These are phyloP conservation scores for Hemisphaericaspora lyxosophila DNA, from an alignment of 1,139 yeast genomes.

Conservation along the genomic window DNA sequence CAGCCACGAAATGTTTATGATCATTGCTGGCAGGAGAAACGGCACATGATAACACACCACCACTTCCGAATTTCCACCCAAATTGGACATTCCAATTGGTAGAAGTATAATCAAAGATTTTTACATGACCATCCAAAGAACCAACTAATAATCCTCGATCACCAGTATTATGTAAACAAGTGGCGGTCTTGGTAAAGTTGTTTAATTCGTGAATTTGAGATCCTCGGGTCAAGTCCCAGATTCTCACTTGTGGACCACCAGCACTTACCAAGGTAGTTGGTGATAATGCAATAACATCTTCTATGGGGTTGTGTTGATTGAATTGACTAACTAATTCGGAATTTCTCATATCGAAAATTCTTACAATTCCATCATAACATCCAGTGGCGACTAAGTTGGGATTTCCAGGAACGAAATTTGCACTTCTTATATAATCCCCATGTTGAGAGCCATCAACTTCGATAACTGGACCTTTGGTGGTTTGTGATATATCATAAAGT, in stretches of 20 bases:
- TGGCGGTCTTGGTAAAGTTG: conserved; percentile 91
- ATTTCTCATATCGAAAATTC: conserved; percentile 86
- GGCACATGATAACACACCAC: conserved; percentile 86
- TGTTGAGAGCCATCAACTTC: conserved; percentile 67
- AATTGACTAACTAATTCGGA: conserved; percentile 33
- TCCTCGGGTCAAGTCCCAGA: conserved; percentile 89
- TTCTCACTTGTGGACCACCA: conserved; percentile 84
- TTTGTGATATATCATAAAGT: conserved; percentile 84
- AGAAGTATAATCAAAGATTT: conserved; percentile 79
- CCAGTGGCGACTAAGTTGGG: conserved; percentile 85
- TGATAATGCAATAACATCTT: conserved; percentile 77
- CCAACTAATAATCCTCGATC: conserved; percentile 84
- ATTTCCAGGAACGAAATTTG: conserved; percentile 71
- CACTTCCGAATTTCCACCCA: conserved; percentile 93
- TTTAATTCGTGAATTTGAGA: conserved; percentile 60
- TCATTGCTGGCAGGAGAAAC: conserved; percentile 69
- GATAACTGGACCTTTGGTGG: conserved; percentile 60
- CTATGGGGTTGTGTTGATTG: conserved; percentile 63
- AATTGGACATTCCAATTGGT: conserved; percentile 85
- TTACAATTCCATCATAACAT: conserved; percentile 83
- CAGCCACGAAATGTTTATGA: conserved; percentile 90
- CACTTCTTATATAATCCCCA: conserved; percentile 84
- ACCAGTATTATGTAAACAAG: conserved; percentile 71
- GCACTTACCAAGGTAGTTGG: conserved; percentile 79
- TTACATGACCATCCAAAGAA: conserved; percentile 94